Conservation (phyloP, 208 protist genomes). For the Leishmania martiniquensis region DNA sequence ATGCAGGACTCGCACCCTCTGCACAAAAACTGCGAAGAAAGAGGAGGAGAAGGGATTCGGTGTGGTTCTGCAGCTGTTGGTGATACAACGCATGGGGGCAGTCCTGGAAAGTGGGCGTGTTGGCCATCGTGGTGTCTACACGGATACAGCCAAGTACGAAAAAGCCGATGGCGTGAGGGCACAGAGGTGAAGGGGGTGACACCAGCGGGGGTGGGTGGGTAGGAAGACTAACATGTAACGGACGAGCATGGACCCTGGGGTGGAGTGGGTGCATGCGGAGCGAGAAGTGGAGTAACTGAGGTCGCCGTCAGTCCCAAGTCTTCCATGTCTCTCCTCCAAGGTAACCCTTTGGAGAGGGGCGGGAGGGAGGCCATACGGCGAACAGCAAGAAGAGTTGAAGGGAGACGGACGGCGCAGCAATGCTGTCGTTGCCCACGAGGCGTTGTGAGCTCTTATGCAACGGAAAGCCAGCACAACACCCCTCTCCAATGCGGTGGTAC, state of each 20-base stretch:
- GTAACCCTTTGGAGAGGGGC: not conserved
- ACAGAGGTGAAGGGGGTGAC: not conserved
- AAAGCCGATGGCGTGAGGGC: not conserved
- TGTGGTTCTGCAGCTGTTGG: slow-evolving; percentile 12
- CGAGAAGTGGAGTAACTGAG: not conserved
- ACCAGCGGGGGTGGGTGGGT: not conserved
- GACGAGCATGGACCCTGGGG: not conserved
- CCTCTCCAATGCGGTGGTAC: not conserved
- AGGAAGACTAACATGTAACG: not conserved
- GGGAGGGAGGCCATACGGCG: not conserved
- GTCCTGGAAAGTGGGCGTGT: not conserved
- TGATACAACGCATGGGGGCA: not conserved
- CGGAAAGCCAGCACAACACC: not conserved
- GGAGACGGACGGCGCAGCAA: not conserved
- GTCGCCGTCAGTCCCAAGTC: not conserved
- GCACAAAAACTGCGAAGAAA: slow-evolving; percentile 18
- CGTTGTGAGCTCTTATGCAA: not conserved
- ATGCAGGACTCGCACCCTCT: not conserved
- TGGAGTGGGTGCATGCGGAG: not conserved
- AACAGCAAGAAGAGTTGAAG: not conserved
- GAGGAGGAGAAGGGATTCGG: slow-evolving; percentile 15
- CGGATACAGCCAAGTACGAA: not conserved
- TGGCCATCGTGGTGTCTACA: not conserved
- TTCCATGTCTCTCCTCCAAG: not conserved
- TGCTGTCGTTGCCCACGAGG: not conserved